These are phyloP conservation scores for Themeda triandra DNA, from an alignment of 176 grass and related monocot species.

Conservation along the genomic window DNA sequence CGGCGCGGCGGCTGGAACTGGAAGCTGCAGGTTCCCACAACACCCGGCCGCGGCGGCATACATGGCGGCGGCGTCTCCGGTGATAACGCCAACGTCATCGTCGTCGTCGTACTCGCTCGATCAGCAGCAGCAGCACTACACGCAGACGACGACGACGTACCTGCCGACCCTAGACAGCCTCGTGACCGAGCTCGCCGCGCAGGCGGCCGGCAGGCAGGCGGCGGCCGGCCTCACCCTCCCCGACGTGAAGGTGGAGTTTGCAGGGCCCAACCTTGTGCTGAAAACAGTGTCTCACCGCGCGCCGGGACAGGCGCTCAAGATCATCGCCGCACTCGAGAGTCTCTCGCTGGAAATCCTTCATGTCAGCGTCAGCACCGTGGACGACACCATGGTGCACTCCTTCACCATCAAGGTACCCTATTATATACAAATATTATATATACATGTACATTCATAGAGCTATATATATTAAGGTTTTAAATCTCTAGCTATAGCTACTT, in stretches of 20 bases:
- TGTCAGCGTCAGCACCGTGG: slow-evolving; percentile 62
- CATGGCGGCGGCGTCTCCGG: slow-evolving; percentile 24
- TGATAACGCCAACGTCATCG: slow-evolving; percentile 15
- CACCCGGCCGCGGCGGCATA: slow-evolving; percentile 13
- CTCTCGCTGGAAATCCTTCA: slow-evolving; percentile 80
- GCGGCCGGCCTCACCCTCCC: neutral
- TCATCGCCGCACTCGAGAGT: slow-evolving; percentile 62
- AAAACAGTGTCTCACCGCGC: slow-evolving; percentile 59
- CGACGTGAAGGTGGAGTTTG: slow-evolving; percentile 78
- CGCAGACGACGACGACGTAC: neutral
- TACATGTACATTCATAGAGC: too few relatives aligned
- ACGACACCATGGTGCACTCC: slow-evolving; percentile 73
- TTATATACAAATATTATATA: neutral
- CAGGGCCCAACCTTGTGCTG: slow-evolving; percentile 63
- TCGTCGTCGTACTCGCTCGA: slow-evolving; percentile 14
- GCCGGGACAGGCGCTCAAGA: slow-evolving; percentile 65
- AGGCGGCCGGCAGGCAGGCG: slow-evolving; percentile 1
- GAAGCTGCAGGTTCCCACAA: neutral
- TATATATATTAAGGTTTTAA: too few relatives aligned
- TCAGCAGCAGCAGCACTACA: neutral
- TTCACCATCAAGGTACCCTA: slow-evolving; percentile 82
- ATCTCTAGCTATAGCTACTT: too few relatives aligned
- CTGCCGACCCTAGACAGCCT: slow-evolving; percentile 38
- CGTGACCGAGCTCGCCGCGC: slow-evolving; percentile 41
- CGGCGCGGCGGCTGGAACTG: neutral